Base-by-base conservation (phyloP, 192 early-diverging fungal species). In the Linderina pennispora region DNA sequence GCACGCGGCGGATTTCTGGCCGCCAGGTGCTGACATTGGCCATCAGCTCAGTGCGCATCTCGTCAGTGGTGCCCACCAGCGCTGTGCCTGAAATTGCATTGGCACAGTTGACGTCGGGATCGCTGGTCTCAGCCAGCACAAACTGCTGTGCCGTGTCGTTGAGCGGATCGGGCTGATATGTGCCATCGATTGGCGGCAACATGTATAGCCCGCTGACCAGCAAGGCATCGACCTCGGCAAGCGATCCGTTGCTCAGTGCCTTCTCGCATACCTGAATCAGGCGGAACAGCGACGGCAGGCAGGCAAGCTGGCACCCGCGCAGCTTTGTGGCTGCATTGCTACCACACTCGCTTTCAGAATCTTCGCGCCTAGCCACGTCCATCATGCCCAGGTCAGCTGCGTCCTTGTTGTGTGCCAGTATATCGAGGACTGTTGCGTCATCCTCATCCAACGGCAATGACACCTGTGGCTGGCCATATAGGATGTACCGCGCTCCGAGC, bases 251-350 rank as follows among this genome's bases (percentile, higher is more conserved):
- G 40, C 65, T 69, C 7, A 74, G 53, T 0, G 70, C 63, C 37
- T 85, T 84, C 31, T 85, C 81, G 44, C 84, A 85, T 0, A 76
- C 79, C 53, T 90, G 87, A 19, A 86, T 48, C 20, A 90, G 58
- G 36, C 83, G 82, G 37, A 90, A 70, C 19, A 84, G 44, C 2
- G 87, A 77, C 32, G 82, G 84, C 8, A 86, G 63, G 13, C 78
- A 77, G 1, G 81, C 55, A 1, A 84, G 52, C 39, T 58, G 39
- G 26, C 57, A 54, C 0, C 72, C 72, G 21, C 60, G 57, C 13
- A 75, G 53, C 3, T 42, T 44, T 2, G 56, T 45, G 14, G 33
- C 33, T 3, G 17, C 7, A 21, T 37, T 19, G 32, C 15, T 8
- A 8, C 17, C 31, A 32, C 22, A 23, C 15, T 32, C 18, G 43